Evolutionary conservation across 2,329 filamentous ascomycete species (phyloP), one percentile per base, ranked within the genome.

Genomic region (Orbilia oligospora): DNA sequence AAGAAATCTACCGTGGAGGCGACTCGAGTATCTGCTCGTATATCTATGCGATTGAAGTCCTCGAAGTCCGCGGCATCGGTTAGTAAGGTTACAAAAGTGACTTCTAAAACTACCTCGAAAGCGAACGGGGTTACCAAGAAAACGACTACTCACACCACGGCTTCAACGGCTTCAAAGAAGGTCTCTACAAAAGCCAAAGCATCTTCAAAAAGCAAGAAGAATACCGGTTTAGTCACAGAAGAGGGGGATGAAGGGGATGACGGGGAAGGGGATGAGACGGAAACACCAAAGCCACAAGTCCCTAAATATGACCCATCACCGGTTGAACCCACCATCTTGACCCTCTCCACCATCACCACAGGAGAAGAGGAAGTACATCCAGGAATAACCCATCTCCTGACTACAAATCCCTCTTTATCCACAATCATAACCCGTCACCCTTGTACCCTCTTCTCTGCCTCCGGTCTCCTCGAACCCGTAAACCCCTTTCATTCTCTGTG

Each of bases 401-500:
- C 51, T 20, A 49, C 56, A 49, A 78, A 78, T 55, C 75, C 75
- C 3, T 69, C 67, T 20, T 64, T 78, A 36, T 30, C 53, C n/a
- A 18, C 30, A 33, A 36, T 78, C 48, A 65, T 78, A n/a, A 58
- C 75, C 24, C 75, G 75, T n/a, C 68, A 78, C n/a, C 63, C 58
- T 78, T 98, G 95, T 84, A 88, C 87, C 69, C 85, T 96, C 16
- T 98, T 98, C 85, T 92, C 91, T 0, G 89, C 93, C 0, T 91
- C 92, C 80, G 93, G 94, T 0, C 86, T 98, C n/a, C 89, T 91
- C 30, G 93, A 97, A 84, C 44, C 66, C 20, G 67, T 97, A 77
- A 93, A 98, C 84, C 96, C 96, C 0, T 99, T 97, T 83, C 91
- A 92, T 81, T 91, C 90, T 72, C 87, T 99, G 38, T 88, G 90